phyloP scores from a whole-genome alignment of 805 yeast genomes.

The Sugiyamaella americana region DNA sequence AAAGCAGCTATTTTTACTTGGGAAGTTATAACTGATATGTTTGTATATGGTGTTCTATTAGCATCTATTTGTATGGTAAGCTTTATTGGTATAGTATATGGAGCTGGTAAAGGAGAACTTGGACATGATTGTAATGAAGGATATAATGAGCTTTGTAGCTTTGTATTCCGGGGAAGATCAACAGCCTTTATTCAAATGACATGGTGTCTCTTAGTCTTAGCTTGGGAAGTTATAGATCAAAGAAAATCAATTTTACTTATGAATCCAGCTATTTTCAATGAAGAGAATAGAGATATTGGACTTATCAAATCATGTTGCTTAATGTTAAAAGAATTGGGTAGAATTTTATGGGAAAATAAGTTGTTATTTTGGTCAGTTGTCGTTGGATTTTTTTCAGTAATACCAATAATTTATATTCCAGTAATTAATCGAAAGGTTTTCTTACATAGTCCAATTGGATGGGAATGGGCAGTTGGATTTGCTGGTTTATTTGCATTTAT shows the following conservation, averaged over 20 bases:
- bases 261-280: not conserved
- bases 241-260: conserved; percentile 57
- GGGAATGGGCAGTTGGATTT: conserved; percentile 72
- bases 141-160: conserved; percentile 43
- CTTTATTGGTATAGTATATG: conserved; percentile 63
- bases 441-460: conserved; percentile 61
- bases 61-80: conserved; percentile 63
- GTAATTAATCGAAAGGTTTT: conserved; percentile 77
- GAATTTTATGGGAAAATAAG: conserved; percentile 60
- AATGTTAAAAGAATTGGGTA: conserved; percentile 42
- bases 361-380: conserved; percentile 77
- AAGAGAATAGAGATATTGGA: not conserved
- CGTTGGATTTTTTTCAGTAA: conserved; percentile 60
- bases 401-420: conserved; percentile 83
- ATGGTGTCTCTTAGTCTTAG: conserved; percentile 75
- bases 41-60: conserved; percentile 67
- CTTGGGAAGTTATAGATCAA: conserved; percentile 79
- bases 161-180: conserved; percentile 71
- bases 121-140: conserved; percentile 59
- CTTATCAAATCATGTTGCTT: not conserved
- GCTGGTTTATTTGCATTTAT: conserved; percentile 57
- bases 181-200: conserved; percentile 77
- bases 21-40: conserved; percentile 64
- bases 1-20: conserved; percentile 53
- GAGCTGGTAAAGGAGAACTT: conserved; percentile 44